These are phyloP conservation scores for Colletotrichum musae DNA, from an alignment of 2,329 filamentous ascomycete genomes.

Conservation along the genomic window DNA sequence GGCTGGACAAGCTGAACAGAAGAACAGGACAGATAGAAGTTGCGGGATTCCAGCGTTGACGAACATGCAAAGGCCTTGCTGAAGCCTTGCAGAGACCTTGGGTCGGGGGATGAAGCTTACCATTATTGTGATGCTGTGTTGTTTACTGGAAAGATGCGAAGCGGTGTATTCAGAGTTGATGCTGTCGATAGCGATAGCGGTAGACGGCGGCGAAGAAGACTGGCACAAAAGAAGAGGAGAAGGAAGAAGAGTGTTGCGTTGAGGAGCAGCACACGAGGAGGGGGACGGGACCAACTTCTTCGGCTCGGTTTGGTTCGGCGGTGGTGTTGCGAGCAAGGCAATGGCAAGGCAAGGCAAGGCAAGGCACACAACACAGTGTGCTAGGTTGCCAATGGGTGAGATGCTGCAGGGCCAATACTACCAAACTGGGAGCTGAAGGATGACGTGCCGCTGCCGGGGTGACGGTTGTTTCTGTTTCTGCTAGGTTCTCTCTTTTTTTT, in stretches of 20 bases:
- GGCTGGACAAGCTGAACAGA: not conserved
- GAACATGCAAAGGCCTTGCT: not conserved
- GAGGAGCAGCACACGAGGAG: conserved; percentile 18
- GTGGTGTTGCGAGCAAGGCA: conserved; percentile 5
- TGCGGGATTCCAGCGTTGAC: not conserved
- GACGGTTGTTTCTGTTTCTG: conserved; percentile 10
- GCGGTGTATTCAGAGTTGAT: conserved; percentile 10
- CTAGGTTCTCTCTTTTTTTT: not conserved
- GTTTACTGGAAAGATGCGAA: conserved; percentile 17
- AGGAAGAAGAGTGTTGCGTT: conserved; percentile 12
- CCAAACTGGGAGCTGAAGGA: conserved; percentile 5
- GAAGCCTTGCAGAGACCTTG: too few species aligned
- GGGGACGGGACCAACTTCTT: not conserved
- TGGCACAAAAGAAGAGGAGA: not conserved
- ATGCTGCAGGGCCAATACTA: too few species aligned
- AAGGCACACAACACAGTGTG: too few species aligned
- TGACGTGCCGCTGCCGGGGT: conserved; percentile 41
- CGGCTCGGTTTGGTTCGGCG: conserved; percentile 1
- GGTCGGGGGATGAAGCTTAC: conserved; percentile 9
- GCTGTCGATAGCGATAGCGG: not conserved
- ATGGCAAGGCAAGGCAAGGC: too few species aligned
- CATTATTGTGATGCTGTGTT: conserved; percentile 26
- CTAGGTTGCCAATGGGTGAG: too few species aligned
- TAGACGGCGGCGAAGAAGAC: not conserved
- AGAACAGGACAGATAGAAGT: not conserved